Evolutionary conservation across 208 protist species (phyloP).

Genomic region (Strigomonas culicis): DNA sequence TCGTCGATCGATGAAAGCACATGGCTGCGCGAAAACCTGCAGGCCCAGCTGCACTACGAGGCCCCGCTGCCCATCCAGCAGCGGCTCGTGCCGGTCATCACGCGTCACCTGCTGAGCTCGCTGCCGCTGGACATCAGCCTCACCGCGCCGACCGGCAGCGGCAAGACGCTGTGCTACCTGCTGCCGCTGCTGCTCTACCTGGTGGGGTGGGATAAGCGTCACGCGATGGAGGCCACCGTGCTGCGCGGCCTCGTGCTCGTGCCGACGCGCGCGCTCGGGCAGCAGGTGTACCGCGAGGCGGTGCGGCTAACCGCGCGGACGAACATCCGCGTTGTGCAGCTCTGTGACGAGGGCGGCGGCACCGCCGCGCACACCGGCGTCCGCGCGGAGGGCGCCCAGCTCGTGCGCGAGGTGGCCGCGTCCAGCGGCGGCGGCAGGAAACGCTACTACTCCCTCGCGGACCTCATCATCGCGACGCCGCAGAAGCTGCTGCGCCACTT

Average conservation of each 20-base stretch:
- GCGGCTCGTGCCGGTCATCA: slow-evolving; percentile 66
- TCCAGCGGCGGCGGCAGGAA: background rate
- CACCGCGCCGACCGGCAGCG: slow-evolving; percentile 86
- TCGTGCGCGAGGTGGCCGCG: background rate
- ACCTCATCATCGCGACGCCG: slow-evolving; percentile 82
- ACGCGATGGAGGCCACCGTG: slow-evolving; percentile 48
- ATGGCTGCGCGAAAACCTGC: slow-evolving; percentile 66
- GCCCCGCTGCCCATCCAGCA: slow-evolving; percentile 78
- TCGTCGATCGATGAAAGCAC: slow-evolving; percentile 16
- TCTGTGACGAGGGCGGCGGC: slow-evolving; percentile 60
- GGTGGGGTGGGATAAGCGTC: slow-evolving; percentile 50
- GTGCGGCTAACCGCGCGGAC: slow-evolving; percentile 55
- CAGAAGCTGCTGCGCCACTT: slow-evolving; percentile 80
- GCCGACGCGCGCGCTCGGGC: slow-evolving; percentile 69
- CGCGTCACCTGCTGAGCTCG: slow-evolving; percentile 53
- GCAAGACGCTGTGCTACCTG: slow-evolving; percentile 90
- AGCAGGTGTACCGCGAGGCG: slow-evolving; percentile 76
- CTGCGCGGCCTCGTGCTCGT: slow-evolving; percentile 81
- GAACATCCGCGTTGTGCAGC: slow-evolving; percentile 53
- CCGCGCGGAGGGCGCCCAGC: background rate
- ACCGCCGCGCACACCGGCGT: background rate
- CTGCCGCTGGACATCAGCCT: slow-evolving; percentile 88
- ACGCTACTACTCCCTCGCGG: slow-evolving; percentile 64
- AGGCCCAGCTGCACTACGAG: slow-evolving; percentile 48
- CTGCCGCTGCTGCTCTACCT: slow-evolving; percentile 62